A percentile compares a stretch with the other conserved stretches of the same genome.
Conservation (phyloP, 495 filamentous ascomycete species). For the Pyrenula massariospora region DNA sequence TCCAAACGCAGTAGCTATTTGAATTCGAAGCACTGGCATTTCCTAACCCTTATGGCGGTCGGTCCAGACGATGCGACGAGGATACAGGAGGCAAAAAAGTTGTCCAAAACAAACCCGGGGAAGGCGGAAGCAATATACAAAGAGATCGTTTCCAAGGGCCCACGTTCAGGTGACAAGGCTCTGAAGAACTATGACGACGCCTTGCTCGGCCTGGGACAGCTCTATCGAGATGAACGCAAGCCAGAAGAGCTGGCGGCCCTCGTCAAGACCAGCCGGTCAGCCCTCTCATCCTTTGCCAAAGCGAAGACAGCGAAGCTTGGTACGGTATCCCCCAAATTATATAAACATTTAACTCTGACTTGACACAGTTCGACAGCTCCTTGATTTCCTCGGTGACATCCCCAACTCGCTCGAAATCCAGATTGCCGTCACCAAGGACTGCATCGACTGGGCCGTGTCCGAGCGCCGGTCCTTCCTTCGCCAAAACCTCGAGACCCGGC, state of each 20-base stretch:
- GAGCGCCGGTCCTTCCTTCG: slow-evolving; percentile 90
- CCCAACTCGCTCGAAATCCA: slow-evolving; percentile 90
- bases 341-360: neutral
- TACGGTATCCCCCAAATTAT: slow-evolving; percentile 27
- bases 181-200: slow-evolving; percentile 80
- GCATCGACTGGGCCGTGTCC: slow-evolving; percentile 96
- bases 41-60: slow-evolving; percentile 34
- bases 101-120: slow-evolving; percentile 62
- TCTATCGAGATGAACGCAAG: slow-evolving; percentile 85
- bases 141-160: slow-evolving; percentile 73
- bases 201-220: slow-evolving; percentile 73
- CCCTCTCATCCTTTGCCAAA: slow-evolving; percentile 91
- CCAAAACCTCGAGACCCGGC: slow-evolving; percentile 92
- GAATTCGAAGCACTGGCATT: no score
- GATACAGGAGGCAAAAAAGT: slow-evolving; percentile 75
- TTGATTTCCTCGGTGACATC: slow-evolving; percentile 89
- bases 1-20: no score
- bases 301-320: slow-evolving; percentile 98
- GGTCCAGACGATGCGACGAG: slow-evolving; percentile 40
- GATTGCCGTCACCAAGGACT: slow-evolving; percentile 86
- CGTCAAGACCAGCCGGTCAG: slow-evolving; percentile 78
- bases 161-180: slow-evolving; percentile 71
- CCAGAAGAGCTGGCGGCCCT: slow-evolving; percentile 81
- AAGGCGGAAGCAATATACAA: slow-evolving; percentile 79
- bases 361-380: slow-evolving; percentile 79